Conservation (phyloP, 1,284 basidiomycete species). For the Rhodotorula sp. region DNA sequence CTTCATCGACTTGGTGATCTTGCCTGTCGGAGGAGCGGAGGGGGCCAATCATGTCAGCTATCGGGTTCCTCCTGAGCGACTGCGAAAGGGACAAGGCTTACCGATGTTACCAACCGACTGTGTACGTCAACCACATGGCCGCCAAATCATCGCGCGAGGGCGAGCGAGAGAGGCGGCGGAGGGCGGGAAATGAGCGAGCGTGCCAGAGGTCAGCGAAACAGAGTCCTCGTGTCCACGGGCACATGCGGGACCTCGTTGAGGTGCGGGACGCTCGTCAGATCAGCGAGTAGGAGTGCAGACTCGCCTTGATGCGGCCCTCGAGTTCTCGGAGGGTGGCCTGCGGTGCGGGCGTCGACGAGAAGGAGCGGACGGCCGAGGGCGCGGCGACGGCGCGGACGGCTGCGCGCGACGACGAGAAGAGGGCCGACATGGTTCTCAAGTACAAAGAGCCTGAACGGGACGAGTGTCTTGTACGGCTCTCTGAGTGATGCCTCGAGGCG, state of each 20-base stretch:
- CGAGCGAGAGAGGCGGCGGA: background rate
- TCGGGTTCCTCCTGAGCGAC: background rate
- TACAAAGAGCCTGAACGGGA: background rate
- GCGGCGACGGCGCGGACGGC: constrained; percentile 55
- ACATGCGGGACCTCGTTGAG: background rate
- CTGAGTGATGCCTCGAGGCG: background rate
- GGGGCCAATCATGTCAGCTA: background rate
- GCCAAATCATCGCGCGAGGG: background rate
- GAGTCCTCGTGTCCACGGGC: background rate
- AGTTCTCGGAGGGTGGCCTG: constrained; percentile 98
- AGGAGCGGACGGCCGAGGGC: constrained; percentile 55
- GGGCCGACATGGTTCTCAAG: constrained; percentile 3
- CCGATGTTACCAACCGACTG: constrained; percentile 57
- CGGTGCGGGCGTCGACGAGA: constrained; percentile 69
- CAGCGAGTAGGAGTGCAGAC: background rate
- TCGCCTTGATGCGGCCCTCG: constrained; percentile 90
- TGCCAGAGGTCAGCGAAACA: background rate
- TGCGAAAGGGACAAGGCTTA: constrained; percentile 12
- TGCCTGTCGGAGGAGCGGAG: constrained; percentile 13
- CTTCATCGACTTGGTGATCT: constrained; percentile 83
- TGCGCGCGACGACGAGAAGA: constrained; percentile 15
- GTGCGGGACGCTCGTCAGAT: background rate
- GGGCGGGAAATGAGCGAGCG: background rate
- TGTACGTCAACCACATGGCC: background rate
- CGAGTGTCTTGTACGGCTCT: background rate